phyloP scores from a whole-genome alignment of 2,329 filamentous ascomycete genomes.

The Harringtonia aguacate region DNA sequence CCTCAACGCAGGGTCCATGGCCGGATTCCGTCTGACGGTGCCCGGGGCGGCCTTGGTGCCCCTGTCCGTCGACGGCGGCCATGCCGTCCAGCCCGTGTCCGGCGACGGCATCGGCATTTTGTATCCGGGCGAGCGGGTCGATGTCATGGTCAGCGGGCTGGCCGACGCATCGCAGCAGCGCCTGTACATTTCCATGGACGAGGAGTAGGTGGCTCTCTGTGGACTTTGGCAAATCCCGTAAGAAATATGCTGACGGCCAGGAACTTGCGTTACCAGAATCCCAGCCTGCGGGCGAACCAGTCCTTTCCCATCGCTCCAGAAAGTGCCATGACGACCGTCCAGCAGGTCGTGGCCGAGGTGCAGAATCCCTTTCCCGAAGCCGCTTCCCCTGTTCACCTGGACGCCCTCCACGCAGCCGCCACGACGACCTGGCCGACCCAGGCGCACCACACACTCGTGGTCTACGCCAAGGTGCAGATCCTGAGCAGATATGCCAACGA shows the following conservation, averaged over 20 bases:
- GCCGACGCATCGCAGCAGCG: no score
- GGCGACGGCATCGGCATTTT: not conserved
- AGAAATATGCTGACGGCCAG: no score
- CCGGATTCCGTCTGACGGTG: constrained; percentile 9
- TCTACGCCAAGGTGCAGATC: constrained; percentile 10
- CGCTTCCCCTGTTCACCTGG: not conserved
- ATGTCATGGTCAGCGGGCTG: not conserved
- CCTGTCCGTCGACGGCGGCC: constrained; percentile 10
- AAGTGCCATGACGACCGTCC: not conserved
- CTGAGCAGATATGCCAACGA: constrained; percentile 4
- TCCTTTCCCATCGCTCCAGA: not conserved
- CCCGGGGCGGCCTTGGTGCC: not conserved
- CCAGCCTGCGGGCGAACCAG: not conserved
- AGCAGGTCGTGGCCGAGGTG: no score
- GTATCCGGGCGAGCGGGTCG: constrained; percentile 3
- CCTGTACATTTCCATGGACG: not conserved
- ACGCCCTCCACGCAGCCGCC: not conserved
- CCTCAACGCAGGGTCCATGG: constrained; percentile 11
- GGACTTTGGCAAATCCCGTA: no score
- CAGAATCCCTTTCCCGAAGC: not conserved
- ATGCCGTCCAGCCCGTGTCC: not conserved
- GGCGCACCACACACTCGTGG: constrained; percentile 1
- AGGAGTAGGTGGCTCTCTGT: constrained; percentile 2
- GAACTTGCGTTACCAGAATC: not conserved
- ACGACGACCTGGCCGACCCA: not conserved